Base-by-base conservation (phyloP, 1,284 basidiomycete species). In the Ceratobasidium sp. region DNA sequence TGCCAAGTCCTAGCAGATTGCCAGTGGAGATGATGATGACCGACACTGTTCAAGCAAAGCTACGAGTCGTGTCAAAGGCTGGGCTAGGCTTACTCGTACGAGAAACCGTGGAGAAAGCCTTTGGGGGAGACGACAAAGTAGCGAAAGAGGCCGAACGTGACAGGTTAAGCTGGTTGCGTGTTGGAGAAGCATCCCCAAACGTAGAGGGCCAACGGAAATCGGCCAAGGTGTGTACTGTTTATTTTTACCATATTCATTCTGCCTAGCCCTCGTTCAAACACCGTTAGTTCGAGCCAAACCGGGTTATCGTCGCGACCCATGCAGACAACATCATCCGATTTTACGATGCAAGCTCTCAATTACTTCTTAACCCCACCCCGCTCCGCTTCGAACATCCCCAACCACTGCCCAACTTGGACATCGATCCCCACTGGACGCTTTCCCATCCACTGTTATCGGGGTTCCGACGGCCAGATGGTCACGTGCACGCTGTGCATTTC, bases 261-360 rank as follows among this genome's bases (percentile, higher is more conserved):
- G 19, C 34, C 14, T 16, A 22, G 27, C 16, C 16, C 34, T 39
- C n/a, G 22, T 16, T 66, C 13, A 66, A 46, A 34, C 24, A 19
- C n/a, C 53, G 9, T 46, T 81, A 83, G 78, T 79, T 83, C 78
- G 90, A 94, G 79, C 86, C 86, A 11, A 88, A 87, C 78, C 88
- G 92, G 22, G 81, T 95, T 24, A 81, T 94, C n/a, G 82, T 91
- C 0, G 91, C 91, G 0, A 84, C 84, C 69, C 89, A 93, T 78
- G 82, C 83, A 1, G 89, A 94, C 79, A 82, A 88, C n/a, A 87
- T 86, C 0, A 82, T 95, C 27, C 86, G 85, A 65, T 90, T 93
- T 78, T 86, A 86, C 75, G 92, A 94, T 79, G 81, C 89, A 51
- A 93, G 90, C 69, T 84, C 89, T 0, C 91, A 92, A 74, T 83